Percentiles rank a stretch among this genome's conserved stretches.
phyloP scores from a whole-genome alignment of 2,329 filamentous ascomycete species.

The Colletotrichum spaethianum region DNA sequence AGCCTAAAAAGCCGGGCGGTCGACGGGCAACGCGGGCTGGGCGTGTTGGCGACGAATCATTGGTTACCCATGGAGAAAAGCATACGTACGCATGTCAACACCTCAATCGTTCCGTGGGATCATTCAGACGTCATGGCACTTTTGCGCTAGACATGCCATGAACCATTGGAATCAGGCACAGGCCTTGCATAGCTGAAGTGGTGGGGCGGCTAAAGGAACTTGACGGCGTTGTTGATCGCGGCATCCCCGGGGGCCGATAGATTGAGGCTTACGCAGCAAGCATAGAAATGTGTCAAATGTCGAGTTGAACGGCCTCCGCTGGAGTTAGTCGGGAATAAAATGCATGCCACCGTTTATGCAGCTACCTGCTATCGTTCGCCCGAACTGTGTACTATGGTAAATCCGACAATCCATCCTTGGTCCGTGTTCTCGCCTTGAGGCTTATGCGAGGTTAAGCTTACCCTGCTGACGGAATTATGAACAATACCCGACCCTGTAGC shows the following conservation, averaged over 20 bases:
- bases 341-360: slow-evolving; percentile 2
- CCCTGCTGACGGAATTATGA: slow-evolving; percentile 8
- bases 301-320: neutral
- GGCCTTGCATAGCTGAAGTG: slow-evolving; percentile 20
- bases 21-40: slow-evolving; percentile 28
- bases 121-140: slow-evolving; percentile 41
- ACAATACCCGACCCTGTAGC: slow-evolving; percentile 1
- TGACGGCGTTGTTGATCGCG: slow-evolving; percentile 36
- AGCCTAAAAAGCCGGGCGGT: slow-evolving; percentile 32
- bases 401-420: neutral
- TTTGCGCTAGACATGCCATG: slow-evolving; percentile 29
- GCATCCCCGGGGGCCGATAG: slow-evolving; percentile 35
- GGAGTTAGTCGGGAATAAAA: slow-evolving; percentile 32
- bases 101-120: slow-evolving; percentile 20
- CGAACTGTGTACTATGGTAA: slow-evolving; percentile 18
- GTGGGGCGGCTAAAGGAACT: slow-evolving; percentile 29
- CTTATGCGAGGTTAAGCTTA: slow-evolving; percentile 35
- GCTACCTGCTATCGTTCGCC: slow-evolving; percentile 10
- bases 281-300: slow-evolving; percentile 30
- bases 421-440: neutral
- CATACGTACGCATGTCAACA: slow-evolving; percentile 39
- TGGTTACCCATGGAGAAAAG: slow-evolving; percentile 18
- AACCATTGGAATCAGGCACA: slow-evolving; percentile 26
- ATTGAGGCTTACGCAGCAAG: slow-evolving; percentile 38
- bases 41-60: slow-evolving; percentile 24